Evolutionary conservation across 2,329 filamentous ascomycete species (phyloP).

Genomic region (Grosmannia penicillata): DNA sequence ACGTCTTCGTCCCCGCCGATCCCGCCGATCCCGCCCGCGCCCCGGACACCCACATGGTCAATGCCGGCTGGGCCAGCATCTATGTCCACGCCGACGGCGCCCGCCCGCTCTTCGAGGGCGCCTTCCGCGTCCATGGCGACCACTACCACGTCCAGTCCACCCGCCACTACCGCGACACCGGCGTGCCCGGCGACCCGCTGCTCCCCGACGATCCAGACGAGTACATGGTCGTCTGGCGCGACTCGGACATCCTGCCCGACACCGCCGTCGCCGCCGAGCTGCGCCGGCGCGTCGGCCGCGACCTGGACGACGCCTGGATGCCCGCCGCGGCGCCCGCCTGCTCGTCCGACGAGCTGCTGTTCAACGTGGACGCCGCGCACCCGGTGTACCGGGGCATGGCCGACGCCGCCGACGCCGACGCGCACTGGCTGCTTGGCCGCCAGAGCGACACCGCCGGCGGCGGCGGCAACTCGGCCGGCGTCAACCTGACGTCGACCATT

Average conservation of each 20-base stretch:
- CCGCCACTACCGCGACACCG: slow-evolving; percentile 58
- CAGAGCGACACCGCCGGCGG: slow-evolving; percentile 48
- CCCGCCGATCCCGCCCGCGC: slow-evolving; percentile 40
- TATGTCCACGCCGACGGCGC: slow-evolving; percentile 62
- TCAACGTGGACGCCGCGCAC: slow-evolving; percentile 63
- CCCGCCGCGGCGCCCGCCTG: slow-evolving; percentile 32
- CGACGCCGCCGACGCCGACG: slow-evolving; percentile 21
- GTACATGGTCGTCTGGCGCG: slow-evolving; percentile 81
- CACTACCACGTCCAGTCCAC: slow-evolving; percentile 76
- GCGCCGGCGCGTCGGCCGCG: slow-evolving; percentile 31
- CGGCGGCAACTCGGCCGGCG: slow-evolving; percentile 61
- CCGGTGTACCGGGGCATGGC: slow-evolving; percentile 44
- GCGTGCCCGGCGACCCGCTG: slow-evolving; percentile 55
- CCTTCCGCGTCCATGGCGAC: slow-evolving; percentile 66
- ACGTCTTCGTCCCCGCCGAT: slow-evolving; percentile 51
- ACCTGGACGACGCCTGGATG: neutral
- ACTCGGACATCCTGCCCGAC: slow-evolving; percentile 58
- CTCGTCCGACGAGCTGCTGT: slow-evolving; percentile 57
- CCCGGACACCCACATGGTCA: slow-evolving; percentile 45
- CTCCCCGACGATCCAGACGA: slow-evolving; percentile 44
- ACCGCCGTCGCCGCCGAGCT: slow-evolving; percentile 39
- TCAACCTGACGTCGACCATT: slow-evolving; percentile 66
- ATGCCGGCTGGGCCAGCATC: slow-evolving; percentile 77
- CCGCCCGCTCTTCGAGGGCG: slow-evolving; percentile 75
- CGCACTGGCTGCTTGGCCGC: slow-evolving; percentile 56